Percentiles rank a stretch among this genome's conserved stretches.
Conservation (phyloP, 225 moss, liverwort and hornwort genomes). For the Neckera pumila region DNA sequence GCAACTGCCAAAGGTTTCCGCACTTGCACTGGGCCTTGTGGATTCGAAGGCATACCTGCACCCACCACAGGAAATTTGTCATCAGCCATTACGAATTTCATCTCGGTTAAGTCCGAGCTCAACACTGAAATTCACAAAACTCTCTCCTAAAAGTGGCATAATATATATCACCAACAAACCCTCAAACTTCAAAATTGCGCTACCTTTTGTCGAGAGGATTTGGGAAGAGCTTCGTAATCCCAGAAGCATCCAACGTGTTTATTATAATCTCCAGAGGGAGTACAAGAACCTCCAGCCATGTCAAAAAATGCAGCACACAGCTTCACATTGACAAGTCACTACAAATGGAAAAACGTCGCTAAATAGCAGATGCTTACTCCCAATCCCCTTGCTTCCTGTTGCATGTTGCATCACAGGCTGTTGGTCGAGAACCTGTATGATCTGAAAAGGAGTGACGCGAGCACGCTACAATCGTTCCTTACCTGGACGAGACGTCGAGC, state of each 20-base stretch:
- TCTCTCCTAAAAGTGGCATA: neutral
- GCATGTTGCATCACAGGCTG: conserved; percentile 18
- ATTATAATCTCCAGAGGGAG: neutral
- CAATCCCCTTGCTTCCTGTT: conserved; percentile 6
- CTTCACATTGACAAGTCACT: neutral
- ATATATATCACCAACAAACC: neutral
- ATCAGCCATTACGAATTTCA: neutral
- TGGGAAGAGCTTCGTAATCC: neutral
- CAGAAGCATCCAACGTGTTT: neutral
- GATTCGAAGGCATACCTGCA: conserved; percentile 80
- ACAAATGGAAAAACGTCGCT: neutral
- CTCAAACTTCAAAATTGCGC: neutral
- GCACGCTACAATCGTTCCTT: conserved; percentile 8
- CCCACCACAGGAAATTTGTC: neutral
- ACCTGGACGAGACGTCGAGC: conserved; percentile 33
- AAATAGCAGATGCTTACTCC: conserved; percentile 17
- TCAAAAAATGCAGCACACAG: neutral
- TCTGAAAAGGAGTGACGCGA: neutral
- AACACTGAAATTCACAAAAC: neutral
- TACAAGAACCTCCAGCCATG: neutral
- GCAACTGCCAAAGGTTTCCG: conserved; percentile 75
- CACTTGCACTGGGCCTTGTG: conserved; percentile 84
- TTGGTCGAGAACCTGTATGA: neutral
- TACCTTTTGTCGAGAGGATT: neutral
- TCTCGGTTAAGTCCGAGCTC: neutral